Conservation (phyloP, 1,139 yeast genomes). For the Ogataea hybrid region DNA sequence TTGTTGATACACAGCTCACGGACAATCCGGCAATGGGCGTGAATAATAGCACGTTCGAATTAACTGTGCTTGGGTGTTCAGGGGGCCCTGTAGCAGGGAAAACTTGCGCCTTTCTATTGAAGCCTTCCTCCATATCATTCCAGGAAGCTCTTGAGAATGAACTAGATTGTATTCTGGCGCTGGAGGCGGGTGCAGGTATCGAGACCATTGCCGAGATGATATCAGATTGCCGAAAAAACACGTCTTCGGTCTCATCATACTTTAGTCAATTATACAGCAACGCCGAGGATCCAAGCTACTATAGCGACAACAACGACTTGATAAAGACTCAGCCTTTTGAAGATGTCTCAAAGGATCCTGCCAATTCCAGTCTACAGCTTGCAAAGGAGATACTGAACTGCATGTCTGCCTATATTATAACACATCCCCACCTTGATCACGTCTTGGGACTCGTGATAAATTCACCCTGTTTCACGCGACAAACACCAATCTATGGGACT, state of each 20-base stretch:
- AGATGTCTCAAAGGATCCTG: neutral
- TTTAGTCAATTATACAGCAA: constrained; percentile 26
- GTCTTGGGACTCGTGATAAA: constrained; percentile 66
- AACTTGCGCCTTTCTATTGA: constrained; percentile 65
- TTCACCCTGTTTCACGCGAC: constrained; percentile 51
- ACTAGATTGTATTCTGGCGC: constrained; percentile 46
- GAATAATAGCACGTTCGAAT: constrained; percentile 9
- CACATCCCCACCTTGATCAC: constrained; percentile 89
- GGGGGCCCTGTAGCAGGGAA: constrained; percentile 77
- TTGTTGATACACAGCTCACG: neutral
- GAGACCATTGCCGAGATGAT: constrained; percentile 55
- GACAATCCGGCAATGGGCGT: neutral
- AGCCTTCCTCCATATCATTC: constrained; percentile 48
- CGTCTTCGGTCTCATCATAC: constrained; percentile 8
- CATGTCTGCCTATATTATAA: constrained; percentile 47
- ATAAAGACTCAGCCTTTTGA: constrained; percentile 14
- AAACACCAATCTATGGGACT: constrained; percentile 48
- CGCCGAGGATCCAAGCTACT: constrained; percentile 17
- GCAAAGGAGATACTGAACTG: constrained; percentile 20
- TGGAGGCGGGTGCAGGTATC: constrained; percentile 83
- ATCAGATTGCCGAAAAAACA: constrained; percentile 18
- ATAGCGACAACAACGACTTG: constrained; percentile 18
- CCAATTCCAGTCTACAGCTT: constrained; percentile 16
- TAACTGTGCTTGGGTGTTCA: constrained; percentile 64
- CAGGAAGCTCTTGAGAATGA: constrained; percentile 34